Conservation (phyloP, 352 stramenopile genomes). For the Phytophthora ramorum region DNA sequence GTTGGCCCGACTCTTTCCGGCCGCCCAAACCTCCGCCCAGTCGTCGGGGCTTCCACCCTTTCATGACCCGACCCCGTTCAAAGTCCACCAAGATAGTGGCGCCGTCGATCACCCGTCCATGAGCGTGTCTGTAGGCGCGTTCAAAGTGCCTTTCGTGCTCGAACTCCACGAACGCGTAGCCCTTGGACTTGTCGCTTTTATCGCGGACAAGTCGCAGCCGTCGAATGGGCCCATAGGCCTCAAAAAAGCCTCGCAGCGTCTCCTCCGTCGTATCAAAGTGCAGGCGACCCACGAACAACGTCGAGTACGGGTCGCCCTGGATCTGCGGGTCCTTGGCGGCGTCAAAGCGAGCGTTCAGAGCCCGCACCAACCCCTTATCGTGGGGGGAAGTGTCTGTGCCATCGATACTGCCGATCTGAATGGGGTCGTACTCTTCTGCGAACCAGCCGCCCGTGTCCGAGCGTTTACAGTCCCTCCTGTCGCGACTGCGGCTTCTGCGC, state of each 20-base stretch:
- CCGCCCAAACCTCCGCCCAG: conserved; percentile 81
- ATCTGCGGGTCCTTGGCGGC: conserved; percentile 66
- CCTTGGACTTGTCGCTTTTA: conserved; percentile 62
- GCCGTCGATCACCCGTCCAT: conserved; percentile 66
- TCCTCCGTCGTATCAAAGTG: conserved; percentile 64
- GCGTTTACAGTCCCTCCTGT: conserved; percentile 12
- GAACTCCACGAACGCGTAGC: conserved; percentile 87
- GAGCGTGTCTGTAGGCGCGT: conserved; percentile 60
- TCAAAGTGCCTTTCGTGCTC: conserved; percentile 59
- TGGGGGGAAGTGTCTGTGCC: conserved; percentile 65
- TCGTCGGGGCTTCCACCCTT: conserved; percentile 82
- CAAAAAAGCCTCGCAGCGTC: conserved; percentile 53
- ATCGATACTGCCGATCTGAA: conserved; percentile 78
- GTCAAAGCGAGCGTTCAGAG: conserved; percentile 59
- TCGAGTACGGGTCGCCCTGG: conserved; percentile 62
- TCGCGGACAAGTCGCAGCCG: conserved; percentile 75
- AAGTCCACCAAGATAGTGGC: conserved; percentile 77
- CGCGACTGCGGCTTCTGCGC: conserved; percentile 29
- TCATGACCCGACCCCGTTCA: conserved; percentile 81
- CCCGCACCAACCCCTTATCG: conserved; percentile 68
- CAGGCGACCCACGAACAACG: conserved; percentile 78
- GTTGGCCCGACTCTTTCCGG: conserved; percentile 80
- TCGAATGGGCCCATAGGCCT: conserved; percentile 49
- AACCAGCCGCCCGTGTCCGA: conserved; percentile 52
- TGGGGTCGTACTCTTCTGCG: conserved; percentile 68